Conservation (phyloP, 495 filamentous ascomycete species). For the Lindgomyces ingoldianus region DNA sequence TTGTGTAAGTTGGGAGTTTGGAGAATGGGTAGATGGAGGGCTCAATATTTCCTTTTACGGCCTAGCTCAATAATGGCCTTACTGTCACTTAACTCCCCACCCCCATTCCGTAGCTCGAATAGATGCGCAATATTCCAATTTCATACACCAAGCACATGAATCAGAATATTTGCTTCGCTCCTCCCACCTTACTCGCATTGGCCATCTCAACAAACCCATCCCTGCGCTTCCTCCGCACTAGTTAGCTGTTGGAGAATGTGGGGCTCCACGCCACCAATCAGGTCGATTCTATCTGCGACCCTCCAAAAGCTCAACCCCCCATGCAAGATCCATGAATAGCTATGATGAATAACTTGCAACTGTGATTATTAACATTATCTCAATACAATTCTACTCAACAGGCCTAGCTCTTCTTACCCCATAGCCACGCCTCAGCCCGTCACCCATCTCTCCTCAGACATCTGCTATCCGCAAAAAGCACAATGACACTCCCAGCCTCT, state of each 20-base stretch:
- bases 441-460: neutral
- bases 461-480: neutral
- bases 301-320: neutral
- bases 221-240: neutral
- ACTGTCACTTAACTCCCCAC: neutral
- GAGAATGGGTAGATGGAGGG: too few species aligned
- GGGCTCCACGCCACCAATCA: constrained; percentile 26
- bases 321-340: neutral
- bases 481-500: constrained; percentile 9
- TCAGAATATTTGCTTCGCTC: neutral
- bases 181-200: neutral
- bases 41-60: too few species aligned
- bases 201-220: neutral
- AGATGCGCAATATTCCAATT: too few species aligned
- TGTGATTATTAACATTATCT: too few species aligned
- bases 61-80: neutral
- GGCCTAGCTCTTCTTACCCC: too few species aligned
- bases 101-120: too few species aligned
- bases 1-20: neutral
- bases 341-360: neutral
- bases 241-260: constrained; percentile 26
- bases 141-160: too few species aligned
- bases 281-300: neutral
- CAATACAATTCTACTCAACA: constrained; percentile 15
- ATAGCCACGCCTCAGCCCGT: neutral